Conservation (phyloP, 1,284 basidiomycete genomes). For the Coniferiporia weirii region DNA sequence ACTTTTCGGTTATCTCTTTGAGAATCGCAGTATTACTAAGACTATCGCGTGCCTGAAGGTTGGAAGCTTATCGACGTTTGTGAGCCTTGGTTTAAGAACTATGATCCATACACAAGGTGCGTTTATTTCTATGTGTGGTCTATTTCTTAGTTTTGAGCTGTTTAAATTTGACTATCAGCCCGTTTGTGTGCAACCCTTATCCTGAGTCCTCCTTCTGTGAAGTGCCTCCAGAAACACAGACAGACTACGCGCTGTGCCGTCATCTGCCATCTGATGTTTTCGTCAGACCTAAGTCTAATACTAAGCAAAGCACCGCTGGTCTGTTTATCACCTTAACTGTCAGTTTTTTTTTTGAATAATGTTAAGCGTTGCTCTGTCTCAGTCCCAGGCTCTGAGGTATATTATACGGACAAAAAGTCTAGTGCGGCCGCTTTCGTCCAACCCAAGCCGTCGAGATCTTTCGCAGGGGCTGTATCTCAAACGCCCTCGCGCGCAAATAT, state of each 20-base stretch:
- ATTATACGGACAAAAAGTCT: slow-evolving; percentile 3
- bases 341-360: not conserved
- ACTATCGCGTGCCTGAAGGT: slow-evolving; percentile 29
- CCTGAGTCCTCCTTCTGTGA: slow-evolving; percentile 49
- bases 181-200: slow-evolving; percentile 45
- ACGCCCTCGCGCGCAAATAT: not conserved
- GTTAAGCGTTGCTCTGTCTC: not conserved
- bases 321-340: not conserved
- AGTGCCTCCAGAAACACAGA: slow-evolving; percentile 48
- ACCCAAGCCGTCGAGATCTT: slow-evolving; percentile 3
- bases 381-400: slow-evolving; percentile 16
- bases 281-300: slow-evolving; percentile 13
- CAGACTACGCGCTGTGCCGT: slow-evolving; percentile 50
- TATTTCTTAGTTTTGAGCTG: not conserved
- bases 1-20: too few relatives aligned
- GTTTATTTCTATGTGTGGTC: slow-evolving; percentile 7
- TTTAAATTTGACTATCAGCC: slow-evolving; percentile 20
- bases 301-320: slow-evolving; percentile 6
- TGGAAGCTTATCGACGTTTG: slow-evolving; percentile 57
- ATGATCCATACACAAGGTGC: slow-evolving; percentile 37
- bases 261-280: slow-evolving; percentile 39
- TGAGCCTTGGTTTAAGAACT: slow-evolving; percentile 50
- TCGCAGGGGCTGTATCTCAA: not conserved
- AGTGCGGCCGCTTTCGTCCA: not conserved
- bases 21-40: slow-evolving; percentile 1